Percentiles rank a stretch among this genome's conserved stretches.
These are phyloP conservation scores for Catharanthus roseus DNA, from an alignment of 257 asterid species.

Conservation along the genomic window DNA sequence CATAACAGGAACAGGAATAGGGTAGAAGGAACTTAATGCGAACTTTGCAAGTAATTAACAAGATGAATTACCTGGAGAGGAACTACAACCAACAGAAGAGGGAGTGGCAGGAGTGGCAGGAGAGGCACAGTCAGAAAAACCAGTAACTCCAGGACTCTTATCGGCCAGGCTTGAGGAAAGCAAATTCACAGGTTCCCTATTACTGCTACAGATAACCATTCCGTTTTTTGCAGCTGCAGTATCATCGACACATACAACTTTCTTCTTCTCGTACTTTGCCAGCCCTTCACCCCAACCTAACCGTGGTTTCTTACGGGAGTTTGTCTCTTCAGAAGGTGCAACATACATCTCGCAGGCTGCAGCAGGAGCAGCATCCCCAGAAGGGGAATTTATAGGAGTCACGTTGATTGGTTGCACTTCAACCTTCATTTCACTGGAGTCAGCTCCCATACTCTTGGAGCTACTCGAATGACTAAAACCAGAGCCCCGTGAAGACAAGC, in stretches of 20 bases:
- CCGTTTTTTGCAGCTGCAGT: conserved; percentile 27
- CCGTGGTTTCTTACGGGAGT: conserved; percentile 91
- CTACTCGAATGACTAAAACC: conserved; percentile 39
- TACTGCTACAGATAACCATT: conserved; percentile 28
- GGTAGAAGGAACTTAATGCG: background rate
- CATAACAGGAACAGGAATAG: background rate
- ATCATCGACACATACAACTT: conserved; percentile 73
- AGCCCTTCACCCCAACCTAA: conserved; percentile 99
- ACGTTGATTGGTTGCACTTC: conserved; percentile 25
- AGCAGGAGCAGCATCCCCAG: conserved; percentile 18
- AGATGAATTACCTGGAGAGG: conserved; percentile 65
- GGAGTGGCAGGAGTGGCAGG: conserved; percentile 77
- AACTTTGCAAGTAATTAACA: background rate
- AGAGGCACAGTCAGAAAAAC: conserved; percentile 50
- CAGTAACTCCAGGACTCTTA: conserved; percentile 54
- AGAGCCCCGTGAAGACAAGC: conserved; percentile 38
- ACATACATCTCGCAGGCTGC: conserved; percentile 25
- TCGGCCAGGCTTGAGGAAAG: conserved; percentile 38
- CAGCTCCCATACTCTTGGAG: conserved; percentile 37
- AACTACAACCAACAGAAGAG: conserved; percentile 78
- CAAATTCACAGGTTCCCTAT: conserved; percentile 36
- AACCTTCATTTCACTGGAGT: conserved; percentile 27
- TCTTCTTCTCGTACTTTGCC: conserved; percentile 93
- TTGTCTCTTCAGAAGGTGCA: conserved; percentile 42
- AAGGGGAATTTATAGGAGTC: conserved; percentile 26